Evolutionary conservation across 768 basidiomycete genomes (phyloP).

Genomic region (Udeniomyces megalosporus): DNA sequence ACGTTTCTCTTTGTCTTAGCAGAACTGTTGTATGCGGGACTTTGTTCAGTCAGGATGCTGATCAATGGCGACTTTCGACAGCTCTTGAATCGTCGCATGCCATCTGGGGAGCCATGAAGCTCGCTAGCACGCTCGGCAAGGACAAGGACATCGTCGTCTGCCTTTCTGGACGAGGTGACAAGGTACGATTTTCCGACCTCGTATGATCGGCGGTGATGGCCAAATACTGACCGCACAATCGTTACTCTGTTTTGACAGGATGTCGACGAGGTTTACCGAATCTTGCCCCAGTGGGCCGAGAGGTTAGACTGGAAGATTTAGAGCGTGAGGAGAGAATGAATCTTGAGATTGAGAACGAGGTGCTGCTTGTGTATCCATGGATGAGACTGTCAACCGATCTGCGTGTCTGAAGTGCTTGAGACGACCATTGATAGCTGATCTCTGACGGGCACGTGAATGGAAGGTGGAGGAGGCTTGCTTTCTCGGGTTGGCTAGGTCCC

Average conservation of each 20-base stretch:
- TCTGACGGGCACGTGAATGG: too few species aligned
- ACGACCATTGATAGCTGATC: too few species aligned
- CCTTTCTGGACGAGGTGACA: constrained; percentile 87
- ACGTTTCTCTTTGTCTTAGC: not conserved
- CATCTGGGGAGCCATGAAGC: constrained; percentile 73
- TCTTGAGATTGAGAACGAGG: not conserved
- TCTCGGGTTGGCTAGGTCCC: too few species aligned
- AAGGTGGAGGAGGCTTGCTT: too few species aligned
- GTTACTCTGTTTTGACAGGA: constrained; percentile 33
- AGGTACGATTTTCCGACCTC: constrained; percentile 31
- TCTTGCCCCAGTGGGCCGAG: constrained; percentile 89
- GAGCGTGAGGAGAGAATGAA: not conserved
- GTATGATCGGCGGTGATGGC: too few species aligned
- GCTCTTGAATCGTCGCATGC: constrained; percentile 93
- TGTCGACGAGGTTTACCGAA: constrained; percentile 85
- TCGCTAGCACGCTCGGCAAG: constrained; percentile 69
- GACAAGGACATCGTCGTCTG: constrained; percentile 82
- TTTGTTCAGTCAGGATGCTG: too few species aligned
- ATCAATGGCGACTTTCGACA: too few species aligned
- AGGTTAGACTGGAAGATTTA: constrained; percentile 76
- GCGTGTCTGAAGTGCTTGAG: too few species aligned
- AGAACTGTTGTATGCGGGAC: too few species aligned
- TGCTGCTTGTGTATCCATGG: constrained; percentile 20
- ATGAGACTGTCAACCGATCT: not conserved
- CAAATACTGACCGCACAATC: too few species aligned